phyloP scores from a whole-genome alignment of 139 green algal species.

The Pleodorina starrii region DNA sequence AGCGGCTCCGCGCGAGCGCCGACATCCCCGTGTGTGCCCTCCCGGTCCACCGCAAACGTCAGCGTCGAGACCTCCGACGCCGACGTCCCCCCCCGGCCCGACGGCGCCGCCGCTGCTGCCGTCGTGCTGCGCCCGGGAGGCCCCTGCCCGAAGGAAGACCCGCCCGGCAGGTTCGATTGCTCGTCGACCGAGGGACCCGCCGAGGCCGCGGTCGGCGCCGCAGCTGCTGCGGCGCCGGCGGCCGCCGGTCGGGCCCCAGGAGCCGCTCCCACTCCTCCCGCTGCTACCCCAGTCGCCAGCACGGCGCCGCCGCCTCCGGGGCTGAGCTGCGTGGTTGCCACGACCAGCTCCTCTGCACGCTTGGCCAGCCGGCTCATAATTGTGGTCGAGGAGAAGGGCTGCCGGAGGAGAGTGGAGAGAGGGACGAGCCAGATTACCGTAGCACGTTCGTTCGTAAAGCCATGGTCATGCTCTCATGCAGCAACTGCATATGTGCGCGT shows the following conservation, averaged over 20 bases:
- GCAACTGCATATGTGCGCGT: no score
- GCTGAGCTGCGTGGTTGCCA: slow-evolving; percentile 34
- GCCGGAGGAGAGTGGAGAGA: slow-evolving; percentile 10
- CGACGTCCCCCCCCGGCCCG: neutral
- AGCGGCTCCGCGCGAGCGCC: neutral
- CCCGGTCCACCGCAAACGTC: neutral
- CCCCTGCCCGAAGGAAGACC: no score
- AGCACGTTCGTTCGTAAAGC: no score
- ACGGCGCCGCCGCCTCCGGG: neutral
- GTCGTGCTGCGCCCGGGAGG: neutral
- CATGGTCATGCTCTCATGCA: no score
- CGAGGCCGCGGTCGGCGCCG: neutral
- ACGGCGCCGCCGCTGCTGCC: neutral
- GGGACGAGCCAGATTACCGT: no score
- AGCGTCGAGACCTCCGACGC: slow-evolving; percentile 15
- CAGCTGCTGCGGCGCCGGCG: neutral
- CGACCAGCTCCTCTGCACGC: slow-evolving; percentile 70
- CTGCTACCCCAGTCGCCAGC: neutral
- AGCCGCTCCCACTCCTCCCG: no score
- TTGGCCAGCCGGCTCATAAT: slow-evolving; percentile 78
- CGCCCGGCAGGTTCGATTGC: no score
- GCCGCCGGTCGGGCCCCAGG: no score
- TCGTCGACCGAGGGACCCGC: no score
- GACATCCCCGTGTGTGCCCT: neutral
- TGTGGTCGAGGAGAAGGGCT: slow-evolving; percentile 82